A percentile compares a stretch with the other conserved stretches of the same genome.
These are phyloP conservation scores for Fraxinus albicans DNA, from an alignment of 305 asterid species.

Conservation along the genomic window DNA sequence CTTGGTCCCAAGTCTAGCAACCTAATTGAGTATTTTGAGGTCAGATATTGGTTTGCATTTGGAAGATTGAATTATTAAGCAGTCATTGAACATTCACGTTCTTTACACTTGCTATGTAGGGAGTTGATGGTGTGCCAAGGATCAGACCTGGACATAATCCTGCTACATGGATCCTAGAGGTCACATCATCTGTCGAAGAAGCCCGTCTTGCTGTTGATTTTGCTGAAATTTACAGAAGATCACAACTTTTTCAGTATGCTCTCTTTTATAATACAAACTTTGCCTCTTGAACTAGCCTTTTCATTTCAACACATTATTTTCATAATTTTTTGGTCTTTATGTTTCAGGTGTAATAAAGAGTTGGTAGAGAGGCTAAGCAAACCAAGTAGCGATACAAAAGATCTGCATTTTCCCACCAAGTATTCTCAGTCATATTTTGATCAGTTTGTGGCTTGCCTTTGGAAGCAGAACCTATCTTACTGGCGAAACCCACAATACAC, in stretches of 20 bases:
- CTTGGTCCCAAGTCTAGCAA: conserved; percentile 85
- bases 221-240: conserved; percentile 78
- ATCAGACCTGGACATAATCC: conserved; percentile 90
- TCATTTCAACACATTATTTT: conserved; percentile 22
- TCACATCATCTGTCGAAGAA: conserved; percentile 79
- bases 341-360: conserved; percentile 62
- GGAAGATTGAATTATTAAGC: conserved; percentile 18
- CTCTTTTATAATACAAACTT: not conserved
- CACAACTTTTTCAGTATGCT: conserved; percentile 69
- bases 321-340: conserved; percentile 14
- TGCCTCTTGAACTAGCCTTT: conserved; percentile 5
- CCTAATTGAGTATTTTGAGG: conserved; percentile 90
- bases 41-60: conserved; percentile 23
- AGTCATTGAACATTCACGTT: conserved; percentile 15
- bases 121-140: conserved; percentile 70
- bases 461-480: conserved; percentile 93
- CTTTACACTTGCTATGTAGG: conserved; percentile 40
- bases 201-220: conserved; percentile 80
- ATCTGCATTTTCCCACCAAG: conserved; percentile 68
- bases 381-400: conserved; percentile 70
- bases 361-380: conserved; percentile 83
- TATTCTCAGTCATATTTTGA: conserved; percentile 59
- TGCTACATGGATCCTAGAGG: conserved; percentile 97
- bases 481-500: conserved; percentile 99
- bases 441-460: conserved; percentile 81